phyloP scores from a whole-genome alignment of 768 basidiomycete genomes.

The Hygrophorus pudorinus region DNA sequence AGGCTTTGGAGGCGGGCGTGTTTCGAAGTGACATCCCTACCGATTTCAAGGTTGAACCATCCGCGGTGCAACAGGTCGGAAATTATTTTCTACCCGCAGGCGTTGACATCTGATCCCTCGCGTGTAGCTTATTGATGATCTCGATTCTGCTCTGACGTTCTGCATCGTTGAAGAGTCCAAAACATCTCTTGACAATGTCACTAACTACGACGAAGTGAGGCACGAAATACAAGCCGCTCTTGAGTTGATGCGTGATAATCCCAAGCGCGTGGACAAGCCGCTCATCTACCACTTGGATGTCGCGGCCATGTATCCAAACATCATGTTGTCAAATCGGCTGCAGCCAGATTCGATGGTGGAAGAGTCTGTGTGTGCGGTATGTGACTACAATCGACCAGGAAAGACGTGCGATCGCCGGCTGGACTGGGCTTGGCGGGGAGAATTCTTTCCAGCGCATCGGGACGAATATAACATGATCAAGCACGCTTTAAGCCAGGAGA shows the following conservation, averaged over 20 bases:
- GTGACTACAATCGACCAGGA: conserved; percentile 94
- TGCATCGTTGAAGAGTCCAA: conserved; percentile 82
- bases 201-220: conserved; percentile 93
- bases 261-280: conserved; percentile 80
- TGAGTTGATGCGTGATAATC: conserved; percentile 86
- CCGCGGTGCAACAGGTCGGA: conserved; percentile 71
- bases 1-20: conserved; percentile 96
- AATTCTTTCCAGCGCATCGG: conserved; percentile 93
- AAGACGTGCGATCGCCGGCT: conserved; percentile 90
- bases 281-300: conserved; percentile 98
- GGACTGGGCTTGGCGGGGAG: conserved; percentile 98
- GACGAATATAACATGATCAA: conserved; percentile 99
- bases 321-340: conserved; percentile 99
- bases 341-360: conserved; percentile 98
- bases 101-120: neutral
- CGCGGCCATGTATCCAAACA: conserved; percentile 99
- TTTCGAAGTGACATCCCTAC: conserved; percentile 93
- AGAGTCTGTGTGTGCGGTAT: conserved; percentile 93
- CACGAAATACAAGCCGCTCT: conserved; percentile 64
- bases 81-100: conserved; percentile 1
- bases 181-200: conserved; percentile 69
- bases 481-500: conserved; percentile 91
- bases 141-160: conserved; percentile 87
- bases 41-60: conserved; percentile 90
- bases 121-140: conserved; percentile 78